A percentile compares a stretch with the other conserved stretches of the same genome.
These are phyloP conservation scores for Cryomyces antarcticus DNA, from an alignment of 495 filamentous ascomycete genomes.

Conservation along the genomic window DNA sequence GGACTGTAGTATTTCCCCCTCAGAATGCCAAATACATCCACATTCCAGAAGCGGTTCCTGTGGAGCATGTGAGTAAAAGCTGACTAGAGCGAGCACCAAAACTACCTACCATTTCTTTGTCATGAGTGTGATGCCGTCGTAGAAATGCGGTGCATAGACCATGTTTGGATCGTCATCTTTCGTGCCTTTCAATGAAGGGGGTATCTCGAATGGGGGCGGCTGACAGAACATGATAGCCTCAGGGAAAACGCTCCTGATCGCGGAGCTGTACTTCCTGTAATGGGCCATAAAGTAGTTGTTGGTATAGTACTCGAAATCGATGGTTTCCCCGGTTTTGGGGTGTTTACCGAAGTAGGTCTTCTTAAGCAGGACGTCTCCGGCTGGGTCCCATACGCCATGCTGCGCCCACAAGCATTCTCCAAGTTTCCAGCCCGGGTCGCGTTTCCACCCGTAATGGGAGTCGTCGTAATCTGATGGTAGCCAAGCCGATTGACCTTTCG, in stretches of 20 bases:
- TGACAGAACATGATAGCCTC: slow-evolving; percentile 79
- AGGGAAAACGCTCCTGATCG: slow-evolving; percentile 54
- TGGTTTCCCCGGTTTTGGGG: slow-evolving; percentile 41
- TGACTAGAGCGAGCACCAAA: not conserved
- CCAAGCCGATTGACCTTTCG: slow-evolving; percentile 71
- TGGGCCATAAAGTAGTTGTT: slow-evolving; percentile 76
- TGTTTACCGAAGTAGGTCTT: slow-evolving; percentile 79
- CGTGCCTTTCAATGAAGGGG: slow-evolving; percentile 72
- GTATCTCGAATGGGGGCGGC: slow-evolving; percentile 77
- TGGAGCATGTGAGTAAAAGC: too few relatives aligned
- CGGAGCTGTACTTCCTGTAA: slow-evolving; percentile 54
- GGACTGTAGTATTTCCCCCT: slow-evolving; percentile 75
- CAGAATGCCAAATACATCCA: slow-evolving; percentile 83
- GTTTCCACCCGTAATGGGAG: slow-evolving; percentile 69
- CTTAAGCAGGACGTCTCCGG: slow-evolving; percentile 49
- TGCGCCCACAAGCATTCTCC: slow-evolving; percentile 94
- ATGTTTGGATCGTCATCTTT: slow-evolving; percentile 73
- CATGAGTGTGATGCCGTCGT: slow-evolving; percentile 89
- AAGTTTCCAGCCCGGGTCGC: slow-evolving; percentile 73
- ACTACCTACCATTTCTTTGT: slow-evolving; percentile 73
- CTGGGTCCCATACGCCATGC: slow-evolving; percentile 85
- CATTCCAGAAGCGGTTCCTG: slow-evolving; percentile 83
- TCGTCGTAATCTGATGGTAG: slow-evolving; percentile 65
- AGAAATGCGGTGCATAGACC: slow-evolving; percentile 87
- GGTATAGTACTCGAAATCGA: slow-evolving; percentile 72